Evolutionary conservation across 2,329 filamentous ascomycete genomes (phyloP).

Genomic region (Plenodomus tracheiphilus): DNA sequence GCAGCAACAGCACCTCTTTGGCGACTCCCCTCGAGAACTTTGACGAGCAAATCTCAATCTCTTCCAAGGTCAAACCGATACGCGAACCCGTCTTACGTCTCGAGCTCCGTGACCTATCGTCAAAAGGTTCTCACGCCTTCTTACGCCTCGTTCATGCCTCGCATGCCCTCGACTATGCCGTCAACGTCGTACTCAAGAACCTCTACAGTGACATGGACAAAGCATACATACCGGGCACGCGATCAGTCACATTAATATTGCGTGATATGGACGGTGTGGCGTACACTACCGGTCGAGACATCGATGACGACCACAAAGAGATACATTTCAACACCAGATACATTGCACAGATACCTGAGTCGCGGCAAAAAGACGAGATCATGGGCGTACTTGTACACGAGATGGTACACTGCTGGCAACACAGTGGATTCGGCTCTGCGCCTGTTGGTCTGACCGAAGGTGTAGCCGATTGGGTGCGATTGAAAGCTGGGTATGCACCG

Average conservation of each 20-base stretch:
- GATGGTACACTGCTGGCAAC: constrained; percentile 93
- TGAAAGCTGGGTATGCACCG: constrained; percentile 72
- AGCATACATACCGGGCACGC: constrained; percentile 62
- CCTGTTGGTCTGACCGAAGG: constrained; percentile 82
- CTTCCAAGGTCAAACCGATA: constrained; percentile 24
- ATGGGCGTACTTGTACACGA: constrained; percentile 86
- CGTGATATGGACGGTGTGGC: constrained; percentile 82
- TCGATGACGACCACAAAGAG: constrained; percentile 87
- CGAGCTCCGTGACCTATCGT: constrained; percentile 54
- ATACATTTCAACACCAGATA: constrained; percentile 85
- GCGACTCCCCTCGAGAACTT: neutral
- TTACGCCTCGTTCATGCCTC: constrained; percentile 67
- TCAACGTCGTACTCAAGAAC: constrained; percentile 68
- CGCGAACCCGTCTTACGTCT: constrained; percentile 53
- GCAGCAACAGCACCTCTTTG: constrained; percentile 1
- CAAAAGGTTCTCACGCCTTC: constrained; percentile 67
- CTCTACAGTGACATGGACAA: constrained; percentile 61
- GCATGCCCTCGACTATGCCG: constrained; percentile 63
- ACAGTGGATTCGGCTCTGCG: constrained; percentile 63
- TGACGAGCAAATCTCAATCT: neutral
- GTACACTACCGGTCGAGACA: constrained; percentile 79
- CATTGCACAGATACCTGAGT: constrained; percentile 54
- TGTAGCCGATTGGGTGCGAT: constrained; percentile 87
- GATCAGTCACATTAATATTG: constrained; percentile 82
- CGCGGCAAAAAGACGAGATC: constrained; percentile 62